Evolutionary conservation across 2,329 filamentous ascomycete species (phyloP).

Genomic region (Phyllosticta paracitricarpa): DNA sequence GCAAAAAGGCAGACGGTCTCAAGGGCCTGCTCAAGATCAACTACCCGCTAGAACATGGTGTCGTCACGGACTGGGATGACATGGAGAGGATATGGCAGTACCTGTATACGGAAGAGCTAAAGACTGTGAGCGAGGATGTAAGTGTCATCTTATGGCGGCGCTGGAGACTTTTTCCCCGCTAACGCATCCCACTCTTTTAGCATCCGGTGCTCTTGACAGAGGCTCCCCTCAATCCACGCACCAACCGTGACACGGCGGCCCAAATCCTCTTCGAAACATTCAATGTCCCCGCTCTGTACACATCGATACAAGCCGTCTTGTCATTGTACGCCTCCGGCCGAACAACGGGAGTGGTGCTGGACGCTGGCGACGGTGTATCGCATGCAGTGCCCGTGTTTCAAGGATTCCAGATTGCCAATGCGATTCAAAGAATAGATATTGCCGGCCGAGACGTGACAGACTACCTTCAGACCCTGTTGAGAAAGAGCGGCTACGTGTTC

Average conservation of each 20-base stretch:
- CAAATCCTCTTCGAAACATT: constrained; percentile 99
- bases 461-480: constrained; percentile 78
- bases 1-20: constrained; percentile 80
- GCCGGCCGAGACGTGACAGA: constrained; percentile 94
- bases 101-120: constrained; percentile 90
- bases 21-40: constrained; percentile 89
- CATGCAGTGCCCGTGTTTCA: constrained; percentile 97
- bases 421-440: constrained; percentile 91
- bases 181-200: constrained; percentile 30
- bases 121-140: constrained; percentile 94
- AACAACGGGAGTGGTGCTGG: constrained; percentile 90
- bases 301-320: constrained; percentile 91
- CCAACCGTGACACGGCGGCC: constrained; percentile 90
- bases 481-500: constrained; percentile 89
- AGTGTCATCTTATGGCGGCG: constrained; percentile 16
- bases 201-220: constrained; percentile 95
- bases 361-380: constrained; percentile 91
- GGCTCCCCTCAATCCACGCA: constrained; percentile 86
- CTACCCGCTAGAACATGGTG: constrained; percentile 93
- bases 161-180: not conserved
- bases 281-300: constrained; percentile 93
- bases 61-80: constrained; percentile 98
- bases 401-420: constrained; percentile 92
- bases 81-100: constrained; percentile 99
- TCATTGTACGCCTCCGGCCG: constrained; percentile 92